Base-by-base conservation (phyloP, 495 filamentous ascomycete species). In the Hyaloscypha finlandica region DNA sequence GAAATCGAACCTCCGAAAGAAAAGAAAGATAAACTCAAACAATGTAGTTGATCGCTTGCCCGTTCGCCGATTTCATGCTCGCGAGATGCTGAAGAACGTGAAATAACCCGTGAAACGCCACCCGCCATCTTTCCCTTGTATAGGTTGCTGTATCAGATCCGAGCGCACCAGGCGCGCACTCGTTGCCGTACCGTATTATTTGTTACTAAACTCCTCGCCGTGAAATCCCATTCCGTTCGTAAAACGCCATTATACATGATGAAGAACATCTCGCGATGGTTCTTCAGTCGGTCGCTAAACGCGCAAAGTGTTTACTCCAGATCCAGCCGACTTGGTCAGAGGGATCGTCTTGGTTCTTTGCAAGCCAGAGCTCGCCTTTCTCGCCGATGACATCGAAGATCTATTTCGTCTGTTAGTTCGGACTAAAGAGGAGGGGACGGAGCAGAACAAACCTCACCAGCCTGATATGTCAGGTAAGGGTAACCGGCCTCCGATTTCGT, bases 311-410 rank as follows among this genome's bases (percentile, higher is more conserved):
- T 74, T 97, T 96, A 72, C 91, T 95, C 95, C 95, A 99, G 68
- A 99, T 96, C 95, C 95, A 99, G 52, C 95, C 95, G n/a, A 97
- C 86, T 68, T 86, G 81, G 29, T 86, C 82, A 20, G 79, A 80
- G 4, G 84, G 79, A 77, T 99, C 96, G 74, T 99, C 95, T 77
- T 99, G 95, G 74, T 99, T 99, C 74, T 90, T 91, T 8, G 95
- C 95, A 35, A 99, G 88, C 96, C 95, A 99, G 19, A 98, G 88
- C 79, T 98, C 95, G 60, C 95, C 95, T 76, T 98, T 98, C 74
- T 96, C 92, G 61, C 88, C 95, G 70, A 98, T 91, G 64, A 93
- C 89, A 78, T 96, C 91, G 74, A 94, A 95, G 66, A 94, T 90
- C 83, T 88, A 59, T 14, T 61, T n/a, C 22, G 11, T 30, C 2